Conservation (phyloP, 768 basidiomycete genomes). For the Nevesoporus exiguus region DNA sequence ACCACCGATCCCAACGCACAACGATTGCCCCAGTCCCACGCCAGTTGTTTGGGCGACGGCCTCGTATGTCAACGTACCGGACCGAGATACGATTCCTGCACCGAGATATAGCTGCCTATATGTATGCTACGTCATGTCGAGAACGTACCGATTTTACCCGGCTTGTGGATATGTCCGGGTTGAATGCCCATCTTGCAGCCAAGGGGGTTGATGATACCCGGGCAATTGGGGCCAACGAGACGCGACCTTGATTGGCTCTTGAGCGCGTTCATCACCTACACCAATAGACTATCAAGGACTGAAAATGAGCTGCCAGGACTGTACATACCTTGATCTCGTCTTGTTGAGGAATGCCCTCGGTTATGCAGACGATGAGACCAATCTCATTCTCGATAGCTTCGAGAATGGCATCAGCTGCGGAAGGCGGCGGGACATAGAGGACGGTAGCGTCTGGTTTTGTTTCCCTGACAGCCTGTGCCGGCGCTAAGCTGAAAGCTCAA, state of each 20-base stretch:
- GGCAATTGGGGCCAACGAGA: constrained; percentile 98
- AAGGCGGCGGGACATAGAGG: constrained; percentile 97
- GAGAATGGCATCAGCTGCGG: constrained; percentile 94
- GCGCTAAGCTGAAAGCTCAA: constrained; percentile 2
- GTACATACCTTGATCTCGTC: constrained; percentile 85
- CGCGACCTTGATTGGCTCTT: constrained; percentile 92
- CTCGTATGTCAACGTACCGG: constrained; percentile 96
- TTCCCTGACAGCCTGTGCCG: constrained; percentile 74
- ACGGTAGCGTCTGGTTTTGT: constrained; percentile 90
- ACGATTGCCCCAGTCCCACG: constrained; percentile 93
- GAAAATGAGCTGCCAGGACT: not conserved
- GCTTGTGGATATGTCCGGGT: constrained; percentile 95
- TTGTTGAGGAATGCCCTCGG: constrained; percentile 96
- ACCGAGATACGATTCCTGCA: constrained; percentile 89
- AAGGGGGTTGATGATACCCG: constrained; percentile 93
- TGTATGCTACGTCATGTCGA: not conserved
- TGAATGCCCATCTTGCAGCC: constrained; percentile 99
- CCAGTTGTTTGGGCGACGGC: constrained; percentile 96
- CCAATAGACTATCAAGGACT: not conserved
- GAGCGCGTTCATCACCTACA: constrained; percentile 87
- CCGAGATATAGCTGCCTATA: not conserved
- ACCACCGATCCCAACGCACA: constrained; percentile 97
- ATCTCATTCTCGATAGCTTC: constrained; percentile 99
- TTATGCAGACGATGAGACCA: constrained; percentile 95
- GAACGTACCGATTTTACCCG: constrained; percentile 85